Evolutionary conservation across 495 filamentous ascomycete species (phyloP), one percentile per base, ranked within the genome.

Genomic region (Podospora fimiseda): DNA sequence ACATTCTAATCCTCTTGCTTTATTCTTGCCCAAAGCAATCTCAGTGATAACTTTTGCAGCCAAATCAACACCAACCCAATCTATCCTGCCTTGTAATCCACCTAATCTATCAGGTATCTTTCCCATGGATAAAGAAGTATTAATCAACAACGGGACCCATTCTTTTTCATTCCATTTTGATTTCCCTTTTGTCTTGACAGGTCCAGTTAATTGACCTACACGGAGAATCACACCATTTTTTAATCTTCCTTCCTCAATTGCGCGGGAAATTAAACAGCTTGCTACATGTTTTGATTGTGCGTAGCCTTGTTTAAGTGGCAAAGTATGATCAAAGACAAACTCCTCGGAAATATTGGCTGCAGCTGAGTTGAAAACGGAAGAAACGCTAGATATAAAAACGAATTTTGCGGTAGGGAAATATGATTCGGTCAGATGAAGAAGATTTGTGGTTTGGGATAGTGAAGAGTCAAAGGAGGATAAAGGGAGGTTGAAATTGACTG

Each of bases 321-420:
- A 27, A 19, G 37, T 52, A 20, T 14, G 9, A 11, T 39, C 24
- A 13, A 11, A 2, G 16, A 33, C 30, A 19, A 43, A 43, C 15
- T n/a, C 8, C 22, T 46, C 41, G 2, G 13, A 14, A 9, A 23
- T 18, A 7, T 20, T 9, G 6, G 33, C 38, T 5, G n/a, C 37
- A 1, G 2, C 2, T 37, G 36, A 9, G 16, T 41, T 33, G 14
- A 73, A 66, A 0, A 69, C 64, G 42, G 58, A 50, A 19, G 43
- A 21, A 15, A 82, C 64, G 13, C 69, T 73, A 0, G 76, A 80
- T 21, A 78, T 51, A 56, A 80, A 81, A 9, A 71, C 43, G 3
- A 79, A 47, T 53, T 8, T 73, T 59, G 19, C 58, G 43, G 36
- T 9, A 13, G 16, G 42, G 42, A 21, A 63, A 48, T 8, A 55